phyloP scores from a whole-genome alignment of 192 early-diverging fungal genomes.

The Phlyctochytrium arcticum region DNA sequence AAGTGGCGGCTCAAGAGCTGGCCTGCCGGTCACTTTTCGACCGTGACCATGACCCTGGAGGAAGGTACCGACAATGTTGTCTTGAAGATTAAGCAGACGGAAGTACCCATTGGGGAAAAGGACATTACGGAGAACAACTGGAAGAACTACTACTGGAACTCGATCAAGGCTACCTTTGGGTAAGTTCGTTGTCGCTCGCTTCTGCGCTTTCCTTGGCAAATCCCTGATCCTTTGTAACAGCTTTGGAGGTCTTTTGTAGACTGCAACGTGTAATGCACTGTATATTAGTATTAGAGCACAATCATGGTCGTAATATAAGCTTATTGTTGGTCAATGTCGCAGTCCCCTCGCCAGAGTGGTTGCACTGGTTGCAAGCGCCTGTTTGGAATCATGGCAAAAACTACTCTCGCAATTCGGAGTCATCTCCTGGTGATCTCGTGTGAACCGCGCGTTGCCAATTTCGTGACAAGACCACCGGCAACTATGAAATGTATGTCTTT shows the following conservation, averaged over 20 bases:
- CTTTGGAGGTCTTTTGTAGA: background rate
- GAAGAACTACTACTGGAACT: slow-evolving; percentile 89
- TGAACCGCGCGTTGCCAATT: no score
- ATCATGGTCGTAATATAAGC: no score
- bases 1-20: slow-evolving; percentile 84
- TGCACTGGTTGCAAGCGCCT: no score
- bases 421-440: no score
- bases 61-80: slow-evolving; percentile 63
- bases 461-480: no score
- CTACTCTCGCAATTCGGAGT: no score
- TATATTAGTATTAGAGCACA: no score
- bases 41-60: slow-evolving; percentile 70
- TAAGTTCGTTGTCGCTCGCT: slow-evolving; percentile 21
- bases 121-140: slow-evolving; percentile 83
- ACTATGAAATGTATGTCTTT: no score
- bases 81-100: slow-evolving; percentile 72
- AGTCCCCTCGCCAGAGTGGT: no score
- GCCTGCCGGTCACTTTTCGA: slow-evolving; percentile 83
- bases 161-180: slow-evolving; percentile 89
- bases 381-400: no score
- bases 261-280: no score
- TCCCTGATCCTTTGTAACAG: background rate
- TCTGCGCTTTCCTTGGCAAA: background rate
- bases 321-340: no score
- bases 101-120: slow-evolving; percentile 86